Evolutionary conservation across 1,284 basidiomycete genomes (phyloP).

Genomic region (Meripilus lineatus): DNA sequence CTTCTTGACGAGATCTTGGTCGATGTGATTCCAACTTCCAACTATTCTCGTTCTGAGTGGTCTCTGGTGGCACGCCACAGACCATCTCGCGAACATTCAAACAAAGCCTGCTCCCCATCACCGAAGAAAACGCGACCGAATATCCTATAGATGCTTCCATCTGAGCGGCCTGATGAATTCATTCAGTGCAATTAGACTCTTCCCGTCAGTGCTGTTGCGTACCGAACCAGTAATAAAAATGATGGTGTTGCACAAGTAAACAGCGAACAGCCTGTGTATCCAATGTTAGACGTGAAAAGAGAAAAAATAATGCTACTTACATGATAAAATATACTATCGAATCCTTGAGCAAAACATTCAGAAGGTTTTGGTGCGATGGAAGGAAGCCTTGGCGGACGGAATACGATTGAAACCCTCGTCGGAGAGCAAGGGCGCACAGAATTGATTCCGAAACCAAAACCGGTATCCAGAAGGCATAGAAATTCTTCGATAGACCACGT

Average conservation of each 20-base stretch:
- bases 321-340: constrained; percentile 52
- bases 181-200: not conserved
- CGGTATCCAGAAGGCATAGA: constrained; percentile 57
- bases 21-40: too few species aligned
- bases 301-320: constrained; percentile 25
- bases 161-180: constrained; percentile 23
- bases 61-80: too few species aligned
- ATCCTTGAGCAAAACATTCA: constrained; percentile 48
- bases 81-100: constrained; percentile 48
- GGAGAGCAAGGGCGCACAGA: constrained; percentile 44
- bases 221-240: constrained; percentile 46
- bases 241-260: constrained; percentile 48
- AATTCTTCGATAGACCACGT: constrained; percentile 31
- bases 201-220: constrained; percentile 15
- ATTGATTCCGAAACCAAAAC: constrained; percentile 48
- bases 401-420: constrained; percentile 42
- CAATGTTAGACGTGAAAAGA: not conserved
- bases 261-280: constrained; percentile 48
- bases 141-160: constrained; percentile 53
- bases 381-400: constrained; percentile 27
- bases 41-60: too few species aligned
- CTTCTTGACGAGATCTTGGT: too few species aligned
- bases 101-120: constrained; percentile 49
- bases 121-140: constrained; percentile 51
- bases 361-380: constrained; percentile 38